These are phyloP conservation scores for Ocimum tenuiflorum DNA, from an alignment of 257 asterid genomes.

Conservation along the genomic window DNA sequence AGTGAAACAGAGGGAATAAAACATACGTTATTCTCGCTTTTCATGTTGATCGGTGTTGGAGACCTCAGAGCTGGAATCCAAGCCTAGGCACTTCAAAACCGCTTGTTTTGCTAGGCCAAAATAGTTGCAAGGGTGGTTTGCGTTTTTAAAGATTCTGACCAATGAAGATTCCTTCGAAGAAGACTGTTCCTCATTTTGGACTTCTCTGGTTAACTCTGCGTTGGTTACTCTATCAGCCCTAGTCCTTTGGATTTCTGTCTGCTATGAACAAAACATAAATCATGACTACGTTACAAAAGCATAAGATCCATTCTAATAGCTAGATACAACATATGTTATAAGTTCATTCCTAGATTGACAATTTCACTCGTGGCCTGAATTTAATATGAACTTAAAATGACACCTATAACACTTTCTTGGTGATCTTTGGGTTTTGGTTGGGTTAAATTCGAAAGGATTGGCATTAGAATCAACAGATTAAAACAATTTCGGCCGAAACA, in stretches of 20 bases:
- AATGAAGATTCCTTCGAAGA: constrained; percentile 28
- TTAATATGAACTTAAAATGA: not conserved
- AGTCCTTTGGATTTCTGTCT: constrained; percentile 28
- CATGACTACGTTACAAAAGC: not conserved
- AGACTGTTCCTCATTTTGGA: constrained; percentile 26
- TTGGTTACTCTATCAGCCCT: constrained; percentile 28
- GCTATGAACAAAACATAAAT: constrained; percentile 8
- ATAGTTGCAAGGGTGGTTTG: constrained; percentile 54
- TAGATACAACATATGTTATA: not conserved
- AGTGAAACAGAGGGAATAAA: not conserved
- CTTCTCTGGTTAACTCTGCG: constrained; percentile 24
- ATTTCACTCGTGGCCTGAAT: not conserved
- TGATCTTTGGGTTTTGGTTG: not conserved
- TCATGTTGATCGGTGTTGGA: constrained; percentile 16
- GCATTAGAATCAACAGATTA: not conserved
- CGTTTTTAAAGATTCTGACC: constrained; percentile 18
- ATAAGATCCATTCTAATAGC: not conserved
- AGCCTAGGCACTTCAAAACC: constrained; percentile 53
- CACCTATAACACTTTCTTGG: not conserved
- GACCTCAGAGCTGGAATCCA: constrained; percentile 32
- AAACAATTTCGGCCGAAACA: not conserved
- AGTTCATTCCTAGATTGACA: not conserved
- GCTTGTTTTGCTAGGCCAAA: constrained; percentile 45
- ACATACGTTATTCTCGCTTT: constrained; percentile 41
- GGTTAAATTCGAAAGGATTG: too few relatives aligned